Base-by-base conservation (phyloP, 345 rosid genomes). In the Cardamine occulta region DNA sequence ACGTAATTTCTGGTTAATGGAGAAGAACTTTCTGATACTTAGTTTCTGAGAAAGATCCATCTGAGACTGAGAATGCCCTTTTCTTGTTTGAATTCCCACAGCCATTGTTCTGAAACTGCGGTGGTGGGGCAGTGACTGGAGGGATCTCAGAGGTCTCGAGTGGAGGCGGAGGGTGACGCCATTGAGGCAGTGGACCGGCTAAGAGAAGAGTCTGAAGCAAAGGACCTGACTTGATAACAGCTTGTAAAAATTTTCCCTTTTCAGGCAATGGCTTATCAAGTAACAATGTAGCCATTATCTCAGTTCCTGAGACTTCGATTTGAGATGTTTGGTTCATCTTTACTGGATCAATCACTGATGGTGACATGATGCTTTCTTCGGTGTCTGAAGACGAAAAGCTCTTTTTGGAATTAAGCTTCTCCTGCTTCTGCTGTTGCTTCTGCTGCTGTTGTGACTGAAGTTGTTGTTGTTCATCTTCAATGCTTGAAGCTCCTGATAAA, bases 101-200 rank as follows among this genome's bases (percentile, higher is more conserved):
- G 18, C 84, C 83, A 54, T 71, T 74, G 77, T 79, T 81, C 58
- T 62, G 70, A 75, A 75, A 59, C 67, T 60, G 90, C 0, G 89
- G 89, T n/a, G 73, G 64, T n/a, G 74, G 74, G 15, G 88, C 83
- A 57, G 87, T 84, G 10, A 91, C 97, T 0, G 93, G 97, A 55
- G 97, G 98, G 86, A 94, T 94, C 81, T 88, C 91, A 58, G 90
- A 94, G 74, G 97, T 81, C 24, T 90, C 93, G 0, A 94, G 88
- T 11, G 96, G 90, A 7, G 98, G 98, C 0, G 98, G 98, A 1
- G 98, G 98, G 81, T 91, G 95, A 49, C 87, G 88, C 98, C 98
- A 94, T 66, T 94, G 95, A 60, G 98, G 98, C 37, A 94, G 79
- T 18, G 97, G 97, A 37, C 97, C 98, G 0, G 97, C 96, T 55